Conservation (phyloP, 441 rosid species). For the California macrophylla region DNA sequence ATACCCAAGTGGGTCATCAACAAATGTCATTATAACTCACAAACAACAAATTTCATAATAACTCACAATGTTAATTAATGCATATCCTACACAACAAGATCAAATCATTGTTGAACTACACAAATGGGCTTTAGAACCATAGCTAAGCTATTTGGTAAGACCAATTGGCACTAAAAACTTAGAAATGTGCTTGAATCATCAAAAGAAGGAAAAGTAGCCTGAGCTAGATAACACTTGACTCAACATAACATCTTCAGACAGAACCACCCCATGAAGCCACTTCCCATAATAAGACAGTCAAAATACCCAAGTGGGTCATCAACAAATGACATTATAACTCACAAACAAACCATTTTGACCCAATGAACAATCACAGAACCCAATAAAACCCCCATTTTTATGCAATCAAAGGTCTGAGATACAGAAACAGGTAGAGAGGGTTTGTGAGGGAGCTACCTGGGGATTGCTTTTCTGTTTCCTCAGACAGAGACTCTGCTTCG, state of each 20-base stretch:
- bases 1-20: not conserved
- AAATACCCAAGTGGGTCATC: not conserved
- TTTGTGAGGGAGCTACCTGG: constrained; percentile 17
- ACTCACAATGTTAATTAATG: not conserved
- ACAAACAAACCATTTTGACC: not conserved
- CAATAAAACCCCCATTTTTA: not conserved
- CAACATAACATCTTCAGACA: not conserved
- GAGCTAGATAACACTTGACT: too few species aligned
- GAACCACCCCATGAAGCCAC: not conserved
- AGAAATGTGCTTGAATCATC: not conserved
- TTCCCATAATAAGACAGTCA: not conserved
- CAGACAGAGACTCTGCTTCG: constrained; percentile 15
- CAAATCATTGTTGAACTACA: not conserved
- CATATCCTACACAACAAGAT: not conserved
- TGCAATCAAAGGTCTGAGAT: not conserved
- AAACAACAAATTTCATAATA: too few species aligned
- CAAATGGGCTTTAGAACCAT: not conserved
- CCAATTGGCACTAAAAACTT: not conserved
- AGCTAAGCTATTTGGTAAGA: not conserved
- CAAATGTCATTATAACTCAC: not conserved
- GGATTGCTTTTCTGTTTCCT: constrained; percentile 13
- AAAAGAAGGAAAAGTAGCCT: too few species aligned
- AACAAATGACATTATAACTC: not conserved
- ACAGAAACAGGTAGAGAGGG: not conserved
- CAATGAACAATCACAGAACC: not conserved